Evolutionary conservation across 805 yeast genomes (phyloP).

Genomic region (Wickerhamiella nectarea): DNA sequence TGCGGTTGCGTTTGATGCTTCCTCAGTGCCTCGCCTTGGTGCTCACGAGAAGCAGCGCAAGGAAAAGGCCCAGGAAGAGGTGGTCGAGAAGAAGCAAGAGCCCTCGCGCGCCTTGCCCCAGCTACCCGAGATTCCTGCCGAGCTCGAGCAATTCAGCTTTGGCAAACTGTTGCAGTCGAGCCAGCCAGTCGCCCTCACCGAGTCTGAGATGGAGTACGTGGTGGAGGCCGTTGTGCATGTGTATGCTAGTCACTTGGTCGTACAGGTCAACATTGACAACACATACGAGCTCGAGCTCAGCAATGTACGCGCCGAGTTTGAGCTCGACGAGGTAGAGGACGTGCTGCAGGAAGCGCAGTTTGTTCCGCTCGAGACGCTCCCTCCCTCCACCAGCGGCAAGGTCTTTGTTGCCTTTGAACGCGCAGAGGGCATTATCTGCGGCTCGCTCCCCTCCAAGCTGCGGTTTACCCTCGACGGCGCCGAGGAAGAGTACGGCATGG

Average conservation of each 20-base stretch:
- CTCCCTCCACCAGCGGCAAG: constrained; percentile 57
- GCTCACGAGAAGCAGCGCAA: constrained; percentile 18
- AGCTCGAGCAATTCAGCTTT: constrained; percentile 55
- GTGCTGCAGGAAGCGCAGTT: constrained; percentile 61
- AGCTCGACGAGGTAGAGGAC: constrained; percentile 36
- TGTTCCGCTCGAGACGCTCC: constrained; percentile 57
- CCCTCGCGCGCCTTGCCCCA: too few relatives aligned
- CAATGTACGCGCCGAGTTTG: constrained; percentile 46
- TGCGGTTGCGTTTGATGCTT: constrained; percentile 54
- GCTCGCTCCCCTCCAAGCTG: constrained; percentile 49
- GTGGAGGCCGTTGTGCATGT: constrained; percentile 75
- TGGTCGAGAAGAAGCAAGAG: too few relatives aligned
- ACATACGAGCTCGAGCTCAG: constrained; percentile 72
- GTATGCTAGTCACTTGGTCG: constrained; percentile 54
- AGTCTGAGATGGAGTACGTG: constrained; percentile 83
- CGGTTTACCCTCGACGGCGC: constrained; percentile 68
- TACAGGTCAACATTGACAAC: constrained; percentile 75
- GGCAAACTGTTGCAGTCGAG: constrained; percentile 71
- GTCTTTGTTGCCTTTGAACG: constrained; percentile 65
- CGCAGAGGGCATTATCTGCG: constrained; percentile 34
- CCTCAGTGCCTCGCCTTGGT: constrained; percentile 41
- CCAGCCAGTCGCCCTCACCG: constrained; percentile 55
- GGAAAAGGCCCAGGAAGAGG: not conserved
- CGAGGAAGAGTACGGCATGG: constrained; percentile 86
- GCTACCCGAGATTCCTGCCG: constrained; percentile 49